phyloP scores from a whole-genome alignment of 371 early-diverging fungal genomes.

The Batrachochytrium dendrobatidis region DNA sequence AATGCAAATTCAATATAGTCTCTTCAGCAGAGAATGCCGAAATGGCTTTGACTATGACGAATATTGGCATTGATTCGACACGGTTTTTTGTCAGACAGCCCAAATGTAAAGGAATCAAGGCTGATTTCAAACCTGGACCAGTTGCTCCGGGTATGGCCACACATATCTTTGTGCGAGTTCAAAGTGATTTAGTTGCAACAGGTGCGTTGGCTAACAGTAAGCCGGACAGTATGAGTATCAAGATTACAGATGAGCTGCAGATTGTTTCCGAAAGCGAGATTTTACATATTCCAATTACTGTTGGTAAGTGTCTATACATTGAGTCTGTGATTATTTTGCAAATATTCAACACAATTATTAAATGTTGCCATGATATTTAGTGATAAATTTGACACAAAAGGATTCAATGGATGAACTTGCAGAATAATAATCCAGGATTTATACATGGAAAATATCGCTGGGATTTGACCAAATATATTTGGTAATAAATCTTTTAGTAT shows the following conservation, averaged over 20 bases:
- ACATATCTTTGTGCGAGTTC: conserved; percentile 5
- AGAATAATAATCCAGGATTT: too few species aligned
- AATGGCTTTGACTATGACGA: conserved; percentile 14
- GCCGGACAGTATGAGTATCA: too few species aligned
- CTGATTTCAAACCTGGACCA: conserved; percentile 21
- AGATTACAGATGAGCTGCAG: conserved; percentile 8
- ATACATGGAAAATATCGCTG: too few species aligned
- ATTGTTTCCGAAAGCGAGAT: conserved; percentile 25
- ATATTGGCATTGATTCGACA: conserved; percentile 20
- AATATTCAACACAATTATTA: too few species aligned
- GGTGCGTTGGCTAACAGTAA: too few species aligned
- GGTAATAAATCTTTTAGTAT: too few species aligned
- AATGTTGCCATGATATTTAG: too few species aligned
- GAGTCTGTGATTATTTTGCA: too few species aligned
- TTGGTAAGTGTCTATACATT: conserved; percentile 1
- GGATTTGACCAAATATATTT: too few species aligned
- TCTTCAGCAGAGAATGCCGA: conserved; percentile 3
- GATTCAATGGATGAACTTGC: too few species aligned
- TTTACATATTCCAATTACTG: conserved; percentile 15
- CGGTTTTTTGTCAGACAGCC: conserved; percentile 17
- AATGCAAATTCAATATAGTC: conserved; percentile 20
- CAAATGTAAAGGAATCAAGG: conserved; percentile 2
- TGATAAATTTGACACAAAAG: too few species aligned
- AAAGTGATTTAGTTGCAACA: neutral
- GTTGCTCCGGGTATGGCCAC: conserved; percentile 28